A percentile compares a stretch with the other conserved stretches of the same genome.
These are phyloP conservation scores for Aureobasidium melanogenum DNA, from an alignment of 2,329 filamentous ascomycete species.

Conservation along the genomic window DNA sequence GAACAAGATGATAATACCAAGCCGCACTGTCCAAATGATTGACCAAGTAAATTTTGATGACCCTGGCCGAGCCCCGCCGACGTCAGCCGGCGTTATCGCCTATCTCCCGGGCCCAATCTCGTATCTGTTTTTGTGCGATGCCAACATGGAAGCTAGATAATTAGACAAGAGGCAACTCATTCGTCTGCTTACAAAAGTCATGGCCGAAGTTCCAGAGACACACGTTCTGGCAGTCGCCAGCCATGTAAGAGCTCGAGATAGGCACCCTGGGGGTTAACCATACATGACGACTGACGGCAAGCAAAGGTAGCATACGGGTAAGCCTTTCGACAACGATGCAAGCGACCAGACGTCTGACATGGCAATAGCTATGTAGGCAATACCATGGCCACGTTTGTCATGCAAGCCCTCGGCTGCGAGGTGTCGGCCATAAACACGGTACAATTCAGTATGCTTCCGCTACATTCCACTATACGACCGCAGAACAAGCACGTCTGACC, in stretches of 20 bases:
- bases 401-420: constrained; percentile 89
- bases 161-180: not conserved
- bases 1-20: not conserved
- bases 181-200: not conserved
- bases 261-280: constrained; percentile 21
- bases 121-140: not conserved
- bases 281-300: constrained; percentile 18
- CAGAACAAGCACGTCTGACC: not conserved
- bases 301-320: constrained; percentile 64
- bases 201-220: constrained; percentile 46
- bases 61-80: not conserved
- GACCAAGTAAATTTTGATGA: not conserved
- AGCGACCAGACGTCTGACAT: constrained; percentile 13
- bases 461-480: not conserved
- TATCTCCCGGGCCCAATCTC: not conserved
- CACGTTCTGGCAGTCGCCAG: constrained; percentile 81
- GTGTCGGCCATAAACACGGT: constrained; percentile 93
- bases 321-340: constrained; percentile 26
- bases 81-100: constrained; percentile 7
- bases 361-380: constrained; percentile 81
- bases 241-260: constrained; percentile 61
- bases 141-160: not conserved
- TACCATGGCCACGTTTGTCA: constrained; percentile 89
- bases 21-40: not conserved
- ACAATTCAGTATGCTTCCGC: constrained; percentile 69